A percentile compares a stretch with the other conserved stretches of the same genome.
phyloP scores from a whole-genome alignment of 306 rosid species.

The Parietaria judaica region DNA sequence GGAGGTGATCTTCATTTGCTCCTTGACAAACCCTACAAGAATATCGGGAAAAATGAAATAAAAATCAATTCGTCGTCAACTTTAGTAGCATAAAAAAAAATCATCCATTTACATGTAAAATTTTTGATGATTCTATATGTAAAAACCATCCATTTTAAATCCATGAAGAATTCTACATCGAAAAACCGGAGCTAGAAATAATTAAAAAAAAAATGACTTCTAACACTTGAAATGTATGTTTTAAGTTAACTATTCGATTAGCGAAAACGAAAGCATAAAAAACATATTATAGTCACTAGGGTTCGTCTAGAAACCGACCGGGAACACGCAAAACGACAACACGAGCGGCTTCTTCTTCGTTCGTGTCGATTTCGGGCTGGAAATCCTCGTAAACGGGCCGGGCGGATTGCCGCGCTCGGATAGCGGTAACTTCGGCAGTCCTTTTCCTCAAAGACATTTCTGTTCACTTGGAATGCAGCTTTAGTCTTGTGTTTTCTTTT shows the following conservation, averaged over 20 bases:
- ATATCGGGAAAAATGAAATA: neutral
- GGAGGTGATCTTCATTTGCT: constrained; percentile 24
- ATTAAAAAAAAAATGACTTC: no score
- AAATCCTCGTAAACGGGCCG: constrained; percentile 29
- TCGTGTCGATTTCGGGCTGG: constrained; percentile 31
- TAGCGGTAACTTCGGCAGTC: constrained; percentile 4
- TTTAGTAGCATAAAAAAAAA: neutral
- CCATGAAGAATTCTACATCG: no score
- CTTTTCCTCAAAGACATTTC: constrained; percentile 35
- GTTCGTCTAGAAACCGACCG: constrained; percentile 19
- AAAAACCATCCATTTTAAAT: no score
- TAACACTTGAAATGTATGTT: no score
- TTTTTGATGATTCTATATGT: neutral
- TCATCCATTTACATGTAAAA: neutral
- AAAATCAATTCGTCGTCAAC: no score
- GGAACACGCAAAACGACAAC: constrained; percentile 32
- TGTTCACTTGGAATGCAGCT: neutral
- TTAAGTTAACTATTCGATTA: no score
- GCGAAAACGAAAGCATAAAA: no score
- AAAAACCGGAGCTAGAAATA: no score
- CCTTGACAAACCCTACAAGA: constrained; percentile 39
- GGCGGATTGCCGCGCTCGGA: constrained; percentile 8
- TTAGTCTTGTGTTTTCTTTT: neutral
- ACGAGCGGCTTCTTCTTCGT: constrained; percentile 29
- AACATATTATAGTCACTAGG: no score